These are phyloP conservation scores for Delitschia confertaspora DNA, from an alignment of 495 filamentous ascomycete species.

Conservation along the genomic window DNA sequence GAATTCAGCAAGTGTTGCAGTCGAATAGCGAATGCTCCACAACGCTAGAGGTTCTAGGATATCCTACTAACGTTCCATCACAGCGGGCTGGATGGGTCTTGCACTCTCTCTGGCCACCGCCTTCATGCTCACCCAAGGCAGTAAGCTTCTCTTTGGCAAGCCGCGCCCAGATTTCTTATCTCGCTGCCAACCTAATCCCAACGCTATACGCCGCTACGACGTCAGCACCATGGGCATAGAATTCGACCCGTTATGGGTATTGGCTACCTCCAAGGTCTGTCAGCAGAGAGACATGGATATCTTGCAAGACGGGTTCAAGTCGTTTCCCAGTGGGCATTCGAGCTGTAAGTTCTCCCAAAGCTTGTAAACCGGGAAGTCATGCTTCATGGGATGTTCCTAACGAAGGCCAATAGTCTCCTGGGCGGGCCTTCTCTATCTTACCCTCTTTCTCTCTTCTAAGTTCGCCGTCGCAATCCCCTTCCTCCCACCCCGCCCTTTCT, in stretches of 20 bases:
- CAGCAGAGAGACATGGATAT: slow-evolving; percentile 35
- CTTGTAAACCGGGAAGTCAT: background rate
- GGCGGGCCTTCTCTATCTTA: slow-evolving; percentile 54
- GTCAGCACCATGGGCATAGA: slow-evolving; percentile 45
- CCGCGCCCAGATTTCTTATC: slow-evolving; percentile 56
- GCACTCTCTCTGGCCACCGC: slow-evolving; percentile 46
- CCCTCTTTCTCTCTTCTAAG: slow-evolving; percentile 56
- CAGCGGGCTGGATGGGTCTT: slow-evolving; percentile 52
- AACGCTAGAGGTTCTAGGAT: too few species aligned
- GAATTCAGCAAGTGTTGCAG: background rate
- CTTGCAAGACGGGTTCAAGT: slow-evolving; percentile 53
- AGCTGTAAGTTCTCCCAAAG: slow-evolving; percentile 49
- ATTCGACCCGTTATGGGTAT: slow-evolving; percentile 38
- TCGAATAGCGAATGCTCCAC: background rate
- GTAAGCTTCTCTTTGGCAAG: slow-evolving; percentile 57
- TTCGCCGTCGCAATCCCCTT: slow-evolving; percentile 52
- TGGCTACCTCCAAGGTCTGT: slow-evolving; percentile 50
- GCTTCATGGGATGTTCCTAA: background rate
- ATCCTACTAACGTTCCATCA: background rate
- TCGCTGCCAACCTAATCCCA: slow-evolving; percentile 51
- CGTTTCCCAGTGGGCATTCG: slow-evolving; percentile 62
- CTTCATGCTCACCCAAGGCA: slow-evolving; percentile 51
- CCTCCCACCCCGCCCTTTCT: slow-evolving; percentile 21
- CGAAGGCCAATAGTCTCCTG: slow-evolving; percentile 44
- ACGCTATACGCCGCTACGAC: slow-evolving; percentile 35